A percentile compares a stretch with the other conserved stretches of the same genome.
These are phyloP conservation scores for Pseudogymnoascus verrucosus DNA, from an alignment of 2,329 filamentous ascomycete genomes.

Conservation along the genomic window DNA sequence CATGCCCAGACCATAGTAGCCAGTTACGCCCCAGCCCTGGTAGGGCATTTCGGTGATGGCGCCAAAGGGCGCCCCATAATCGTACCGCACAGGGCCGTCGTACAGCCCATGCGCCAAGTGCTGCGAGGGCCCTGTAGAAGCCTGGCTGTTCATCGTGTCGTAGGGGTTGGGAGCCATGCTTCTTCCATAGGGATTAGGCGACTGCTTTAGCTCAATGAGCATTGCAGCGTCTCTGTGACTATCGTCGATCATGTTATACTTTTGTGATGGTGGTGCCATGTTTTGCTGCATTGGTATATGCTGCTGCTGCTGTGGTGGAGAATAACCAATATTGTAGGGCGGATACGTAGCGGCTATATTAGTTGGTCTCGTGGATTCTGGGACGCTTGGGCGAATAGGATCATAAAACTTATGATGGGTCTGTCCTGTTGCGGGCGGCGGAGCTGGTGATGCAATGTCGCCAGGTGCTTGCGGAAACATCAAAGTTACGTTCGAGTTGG, in stretches of 20 bases:
- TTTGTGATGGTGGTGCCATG: constrained; percentile 24
- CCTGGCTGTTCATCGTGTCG: background rate
- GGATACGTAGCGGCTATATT: constrained; percentile 38
- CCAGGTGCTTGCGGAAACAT: constrained; percentile 44
- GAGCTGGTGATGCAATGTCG: constrained; percentile 7
- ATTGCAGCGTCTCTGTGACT: constrained; percentile 37
- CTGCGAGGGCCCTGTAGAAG: background rate
- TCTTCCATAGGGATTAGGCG: constrained; percentile 30
- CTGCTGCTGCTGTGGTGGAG: constrained; percentile 30
- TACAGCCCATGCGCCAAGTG: background rate
- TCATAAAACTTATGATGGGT: constrained; percentile 54
- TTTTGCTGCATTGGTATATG: constrained; percentile 19
- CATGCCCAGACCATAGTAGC: background rate
- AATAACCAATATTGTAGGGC: constrained; percentile 30
- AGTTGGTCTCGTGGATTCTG: constrained; percentile 34
- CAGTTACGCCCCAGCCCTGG: background rate
- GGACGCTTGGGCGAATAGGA: constrained; percentile 48
- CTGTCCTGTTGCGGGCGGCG: constrained; percentile 33
- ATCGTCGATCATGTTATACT: constrained; percentile 25
- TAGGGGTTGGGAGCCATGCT: background rate
- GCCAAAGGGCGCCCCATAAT: background rate
- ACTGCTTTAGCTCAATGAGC: constrained; percentile 39
- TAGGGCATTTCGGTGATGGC: background rate
- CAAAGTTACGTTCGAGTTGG: constrained; percentile 73
- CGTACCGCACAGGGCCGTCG: background rate